A percentile compares a stretch with the other conserved stretches of the same genome.
Conservation (phyloP, 805 yeast genomes). For the Nakazawaea peltata region DNA sequence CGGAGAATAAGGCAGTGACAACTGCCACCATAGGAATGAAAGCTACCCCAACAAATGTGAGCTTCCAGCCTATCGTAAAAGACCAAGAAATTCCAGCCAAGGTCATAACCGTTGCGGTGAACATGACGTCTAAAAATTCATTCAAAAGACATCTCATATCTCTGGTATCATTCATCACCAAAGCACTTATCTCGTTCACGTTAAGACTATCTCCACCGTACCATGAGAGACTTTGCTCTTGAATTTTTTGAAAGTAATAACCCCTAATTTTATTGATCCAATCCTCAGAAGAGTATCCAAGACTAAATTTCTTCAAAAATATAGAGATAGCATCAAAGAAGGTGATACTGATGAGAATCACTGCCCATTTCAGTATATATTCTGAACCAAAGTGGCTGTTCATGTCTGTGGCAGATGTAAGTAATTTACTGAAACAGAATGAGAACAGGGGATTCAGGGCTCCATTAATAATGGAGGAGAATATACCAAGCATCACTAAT, state of each 20-base stretch:
- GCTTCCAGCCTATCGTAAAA: conserved; percentile 71
- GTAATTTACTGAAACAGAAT: conserved; percentile 61
- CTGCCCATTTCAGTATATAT: conserved; percentile 43
- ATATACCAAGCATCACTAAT: conserved; percentile 35
- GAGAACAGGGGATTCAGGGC: conserved; percentile 71
- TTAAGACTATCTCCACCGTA: conserved; percentile 29
- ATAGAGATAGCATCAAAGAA: conserved; percentile 50
- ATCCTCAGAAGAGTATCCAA: conserved; percentile 55
- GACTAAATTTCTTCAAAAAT: conserved; percentile 39
- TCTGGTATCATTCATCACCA: conserved; percentile 75
- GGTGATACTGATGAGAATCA: conserved; percentile 56
- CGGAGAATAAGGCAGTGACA: conserved; percentile 44
- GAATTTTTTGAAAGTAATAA: conserved; percentile 37
- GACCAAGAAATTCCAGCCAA: conserved; percentile 73
- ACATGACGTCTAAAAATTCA: conserved; percentile 46
- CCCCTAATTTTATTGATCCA: conserved; percentile 56
- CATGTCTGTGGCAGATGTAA: conserved; percentile 18
- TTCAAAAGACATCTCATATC: conserved; percentile 63
- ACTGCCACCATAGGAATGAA: conserved; percentile 57
- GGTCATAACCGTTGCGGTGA: conserved; percentile 47
- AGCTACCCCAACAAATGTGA: conserved; percentile 75
- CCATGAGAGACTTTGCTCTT: conserved; percentile 48
- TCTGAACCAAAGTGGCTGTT: not conserved
- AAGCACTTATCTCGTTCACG: conserved; percentile 50
- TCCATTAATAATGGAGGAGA: conserved; percentile 49